Conservation (phyloP, 331 rosid species). For the Malus hybrid region DNA sequence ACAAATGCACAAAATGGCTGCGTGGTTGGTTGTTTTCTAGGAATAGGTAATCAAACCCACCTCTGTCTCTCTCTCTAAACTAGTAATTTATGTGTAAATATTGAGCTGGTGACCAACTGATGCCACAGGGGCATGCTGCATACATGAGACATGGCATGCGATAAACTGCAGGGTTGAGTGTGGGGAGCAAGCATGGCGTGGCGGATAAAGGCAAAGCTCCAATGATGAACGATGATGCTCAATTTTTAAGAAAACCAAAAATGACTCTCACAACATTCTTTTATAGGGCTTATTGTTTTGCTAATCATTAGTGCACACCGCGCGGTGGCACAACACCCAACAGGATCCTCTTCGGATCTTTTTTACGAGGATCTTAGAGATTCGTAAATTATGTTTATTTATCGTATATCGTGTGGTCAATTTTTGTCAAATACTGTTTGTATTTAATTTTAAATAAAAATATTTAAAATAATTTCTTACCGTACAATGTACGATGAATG, state of each 20-base stretch:
- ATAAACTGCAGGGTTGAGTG: not conserved
- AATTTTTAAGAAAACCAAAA: not conserved
- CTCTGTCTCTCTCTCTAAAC: not conserved
- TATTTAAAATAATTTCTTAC: no score
- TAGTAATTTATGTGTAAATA: not conserved
- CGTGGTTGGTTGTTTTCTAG: conserved; percentile 6
- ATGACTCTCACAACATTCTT: not conserved
- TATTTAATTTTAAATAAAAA: no score
- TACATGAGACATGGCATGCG: not conserved
- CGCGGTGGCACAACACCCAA: not conserved
- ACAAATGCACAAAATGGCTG: conserved; percentile 11
- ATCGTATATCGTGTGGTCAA: accelerated
- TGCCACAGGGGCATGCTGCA: conserved; percentile 12
- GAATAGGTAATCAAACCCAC: conserved; percentile 42
- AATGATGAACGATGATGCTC: not conserved
- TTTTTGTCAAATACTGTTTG: no score
- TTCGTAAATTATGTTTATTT: accelerated
- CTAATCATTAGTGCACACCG: not conserved
- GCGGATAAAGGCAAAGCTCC: not conserved
- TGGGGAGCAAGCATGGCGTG: not conserved
- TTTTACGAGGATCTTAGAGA: accelerated
- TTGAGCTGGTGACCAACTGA: conserved; percentile 38
- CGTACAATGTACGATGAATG: accelerated
- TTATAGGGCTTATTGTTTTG: not conserved
- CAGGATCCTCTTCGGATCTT: no score